Conservation (phyloP, 2,329 filamentous ascomycete species). For the Aureobasidium vineae region DNA sequence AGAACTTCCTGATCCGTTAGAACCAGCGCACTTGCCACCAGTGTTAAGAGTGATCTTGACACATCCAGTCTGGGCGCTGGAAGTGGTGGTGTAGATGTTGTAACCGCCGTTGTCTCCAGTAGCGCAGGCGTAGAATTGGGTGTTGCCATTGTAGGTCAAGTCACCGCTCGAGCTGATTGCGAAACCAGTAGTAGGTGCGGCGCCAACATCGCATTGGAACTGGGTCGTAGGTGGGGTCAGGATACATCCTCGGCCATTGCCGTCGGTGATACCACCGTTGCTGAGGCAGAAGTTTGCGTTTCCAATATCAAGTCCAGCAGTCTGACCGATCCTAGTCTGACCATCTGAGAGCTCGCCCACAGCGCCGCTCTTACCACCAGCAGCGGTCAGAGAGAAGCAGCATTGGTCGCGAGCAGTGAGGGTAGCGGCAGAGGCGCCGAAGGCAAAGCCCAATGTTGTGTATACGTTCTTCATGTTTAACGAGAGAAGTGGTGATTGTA, state of each 20-base stretch:
- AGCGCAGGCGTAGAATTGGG: slow-evolving; percentile 59
- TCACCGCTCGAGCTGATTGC: slow-evolving; percentile 52
- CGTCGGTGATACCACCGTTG: slow-evolving; percentile 54
- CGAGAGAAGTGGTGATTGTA: slow-evolving; percentile 11
- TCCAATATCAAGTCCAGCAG: slow-evolving; percentile 44
- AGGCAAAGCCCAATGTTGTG: slow-evolving; percentile 27
- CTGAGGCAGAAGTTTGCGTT: slow-evolving; percentile 52
- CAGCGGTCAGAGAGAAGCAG: slow-evolving; percentile 53
- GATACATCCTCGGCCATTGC: slow-evolving; percentile 58
- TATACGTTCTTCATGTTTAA: slow-evolving; percentile 27
- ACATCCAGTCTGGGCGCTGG: slow-evolving; percentile 30
- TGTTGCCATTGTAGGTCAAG: slow-evolving; percentile 52
- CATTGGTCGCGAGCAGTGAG: slow-evolving; percentile 32
- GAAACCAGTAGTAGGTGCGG: slow-evolving; percentile 48
- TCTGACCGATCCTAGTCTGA: slow-evolving; percentile 54
- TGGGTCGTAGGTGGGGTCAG: slow-evolving; percentile 58
- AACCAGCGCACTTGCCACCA: slow-evolving; percentile 30
- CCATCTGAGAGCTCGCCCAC: slow-evolving; percentile 61
- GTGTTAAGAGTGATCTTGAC: slow-evolving; percentile 30
- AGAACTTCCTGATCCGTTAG: not conserved
- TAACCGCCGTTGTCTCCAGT: slow-evolving; percentile 54
- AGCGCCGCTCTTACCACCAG: slow-evolving; percentile 51
- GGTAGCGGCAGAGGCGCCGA: slow-evolving; percentile 26
- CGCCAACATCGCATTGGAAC: slow-evolving; percentile 59
- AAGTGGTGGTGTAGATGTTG: slow-evolving; percentile 38